phyloP scores from a whole-genome alignment of 805 yeast species.

The Metschnikowia cubensis region DNA sequence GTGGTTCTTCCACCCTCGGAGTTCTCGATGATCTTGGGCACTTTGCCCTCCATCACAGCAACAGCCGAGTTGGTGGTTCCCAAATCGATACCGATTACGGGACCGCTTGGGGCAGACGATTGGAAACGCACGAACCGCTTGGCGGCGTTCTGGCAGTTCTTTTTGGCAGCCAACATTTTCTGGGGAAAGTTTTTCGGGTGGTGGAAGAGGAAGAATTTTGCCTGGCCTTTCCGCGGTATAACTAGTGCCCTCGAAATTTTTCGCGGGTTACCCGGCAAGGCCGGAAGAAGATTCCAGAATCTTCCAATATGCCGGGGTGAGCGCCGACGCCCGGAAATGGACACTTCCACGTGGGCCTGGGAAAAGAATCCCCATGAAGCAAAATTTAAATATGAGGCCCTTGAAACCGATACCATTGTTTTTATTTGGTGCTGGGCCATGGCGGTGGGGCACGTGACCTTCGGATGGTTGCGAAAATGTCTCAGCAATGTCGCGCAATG shows the following conservation, averaged over 20 bases:
- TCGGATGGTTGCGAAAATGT: constrained; percentile 3
- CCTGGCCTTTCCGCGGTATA: constrained; percentile 10
- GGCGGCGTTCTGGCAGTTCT: constrained; percentile 33
- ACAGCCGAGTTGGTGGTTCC: constrained; percentile 92
- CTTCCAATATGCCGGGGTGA: constrained; percentile 2
- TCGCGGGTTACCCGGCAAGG: constrained; percentile 24
- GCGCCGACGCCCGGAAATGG: neutral
- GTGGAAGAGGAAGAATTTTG: constrained; percentile 2
- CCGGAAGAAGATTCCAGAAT: constrained; percentile 16
- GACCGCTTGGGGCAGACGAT: constrained; percentile 31
- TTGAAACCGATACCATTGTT: neutral
- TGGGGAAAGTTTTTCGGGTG: neutral
- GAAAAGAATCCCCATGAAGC: neutral
- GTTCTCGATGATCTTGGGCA: constrained; percentile 76
- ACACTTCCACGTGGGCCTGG: neutral
- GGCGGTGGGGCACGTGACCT: neutral
- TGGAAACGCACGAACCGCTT: constrained; percentile 29
- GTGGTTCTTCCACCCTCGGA: constrained; percentile 65
- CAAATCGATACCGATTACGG: constrained; percentile 80
- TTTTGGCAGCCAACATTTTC: constrained; percentile 43
- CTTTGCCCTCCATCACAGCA: constrained; percentile 75
- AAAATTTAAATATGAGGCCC: too few species aligned
- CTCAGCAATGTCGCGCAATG: neutral
- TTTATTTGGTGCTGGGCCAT: neutral
- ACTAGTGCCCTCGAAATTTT: constrained; percentile 13